Conservation (phyloP, 257 asterid genomes). For the Cordia subcordata region DNA sequence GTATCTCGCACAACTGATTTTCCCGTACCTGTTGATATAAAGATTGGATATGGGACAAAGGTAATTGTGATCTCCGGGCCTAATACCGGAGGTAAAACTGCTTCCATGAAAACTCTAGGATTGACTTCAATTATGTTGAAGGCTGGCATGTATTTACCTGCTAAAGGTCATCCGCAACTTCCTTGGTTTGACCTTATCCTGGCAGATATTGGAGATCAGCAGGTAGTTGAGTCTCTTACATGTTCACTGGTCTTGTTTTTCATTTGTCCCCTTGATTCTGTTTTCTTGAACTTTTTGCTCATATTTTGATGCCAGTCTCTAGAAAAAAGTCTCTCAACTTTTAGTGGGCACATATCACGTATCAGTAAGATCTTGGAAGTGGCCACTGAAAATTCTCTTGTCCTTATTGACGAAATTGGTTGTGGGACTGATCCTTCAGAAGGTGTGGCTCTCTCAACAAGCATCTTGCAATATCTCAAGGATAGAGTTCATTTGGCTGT, state of each 20-base stretch:
- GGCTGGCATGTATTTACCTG: conserved; percentile 93
- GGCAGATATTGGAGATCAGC: conserved; percentile 93
- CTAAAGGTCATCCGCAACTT: conserved; percentile 59
- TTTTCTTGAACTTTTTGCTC: conserved; percentile 8
- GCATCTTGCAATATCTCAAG: conserved; percentile 81
- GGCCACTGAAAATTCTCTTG: conserved; percentile 76
- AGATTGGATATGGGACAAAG: conserved; percentile 51
- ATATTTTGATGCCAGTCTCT: conserved; percentile 58
- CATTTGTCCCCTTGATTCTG: conserved; percentile 6
- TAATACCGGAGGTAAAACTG: conserved; percentile 97
- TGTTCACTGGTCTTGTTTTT: background rate
- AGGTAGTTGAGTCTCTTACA: conserved; percentile 48
- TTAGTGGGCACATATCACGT: conserved; percentile 90
- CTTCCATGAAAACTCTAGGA: conserved; percentile 92
- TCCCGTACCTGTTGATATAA: conserved; percentile 88
- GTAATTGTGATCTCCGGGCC: conserved; percentile 94
- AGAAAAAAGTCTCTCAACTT: conserved; percentile 92
- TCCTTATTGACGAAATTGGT: conserved; percentile 97
- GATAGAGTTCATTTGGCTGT: conserved; percentile 81
- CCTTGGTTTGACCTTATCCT: conserved; percentile 97
- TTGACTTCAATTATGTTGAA: conserved; percentile 78
- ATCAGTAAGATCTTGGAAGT: conserved; percentile 64
- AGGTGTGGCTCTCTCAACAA: conserved; percentile 87
- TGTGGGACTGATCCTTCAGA: conserved; percentile 99
- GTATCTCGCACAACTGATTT: conserved; percentile 26